A percentile compares a stretch with the other conserved stretches of the same genome.
Evolutionary conservation across 805 yeast genomes (phyloP).

Genomic region (Candida nemodendra): DNA sequence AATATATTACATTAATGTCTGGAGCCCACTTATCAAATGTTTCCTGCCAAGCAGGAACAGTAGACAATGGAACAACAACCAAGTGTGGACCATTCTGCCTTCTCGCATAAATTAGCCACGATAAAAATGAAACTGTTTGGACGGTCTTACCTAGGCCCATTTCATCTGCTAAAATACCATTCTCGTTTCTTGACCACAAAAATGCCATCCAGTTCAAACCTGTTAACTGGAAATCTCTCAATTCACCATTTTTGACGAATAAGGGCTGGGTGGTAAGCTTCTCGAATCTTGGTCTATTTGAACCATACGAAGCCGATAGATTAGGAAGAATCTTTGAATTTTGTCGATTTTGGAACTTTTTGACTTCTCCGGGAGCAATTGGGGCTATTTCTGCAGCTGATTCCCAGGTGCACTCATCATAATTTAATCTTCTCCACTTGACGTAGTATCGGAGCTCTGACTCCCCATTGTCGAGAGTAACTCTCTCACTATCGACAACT

Average conservation of each 20-base stretch:
- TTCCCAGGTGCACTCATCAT: constrained; percentile 98
- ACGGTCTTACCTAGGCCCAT: constrained; percentile 99
- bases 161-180: constrained; percentile 96
- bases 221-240: constrained; percentile 95
- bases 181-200: constrained; percentile 95
- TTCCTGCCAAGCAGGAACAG: constrained; percentile 99
- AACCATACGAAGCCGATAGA: constrained; percentile 72
- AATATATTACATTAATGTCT: constrained; percentile 87
- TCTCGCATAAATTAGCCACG: constrained; percentile 94
- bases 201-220: constrained; percentile 99
- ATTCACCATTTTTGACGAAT: constrained; percentile 84
- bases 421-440: constrained; percentile 91
- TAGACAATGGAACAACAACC: constrained; percentile 93
- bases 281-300: constrained; percentile 81
- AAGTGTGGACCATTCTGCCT: constrained; percentile 97
- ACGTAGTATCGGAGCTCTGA: constrained; percentile 77
- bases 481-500: constrained; percentile 81
- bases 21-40: constrained; percentile 98
- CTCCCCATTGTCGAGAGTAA: constrained; percentile 56
- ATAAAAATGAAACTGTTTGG: constrained; percentile 89
- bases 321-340: constrained; percentile 84
- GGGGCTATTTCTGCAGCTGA: constrained; percentile 83
- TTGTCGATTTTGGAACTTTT: constrained; percentile 74
- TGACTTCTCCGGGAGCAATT: constrained; percentile 79
- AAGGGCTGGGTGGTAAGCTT: constrained; percentile 84